Conservation (phyloP, 108 stramenopile genomes). For the Cyclotella cryptica region DNA sequence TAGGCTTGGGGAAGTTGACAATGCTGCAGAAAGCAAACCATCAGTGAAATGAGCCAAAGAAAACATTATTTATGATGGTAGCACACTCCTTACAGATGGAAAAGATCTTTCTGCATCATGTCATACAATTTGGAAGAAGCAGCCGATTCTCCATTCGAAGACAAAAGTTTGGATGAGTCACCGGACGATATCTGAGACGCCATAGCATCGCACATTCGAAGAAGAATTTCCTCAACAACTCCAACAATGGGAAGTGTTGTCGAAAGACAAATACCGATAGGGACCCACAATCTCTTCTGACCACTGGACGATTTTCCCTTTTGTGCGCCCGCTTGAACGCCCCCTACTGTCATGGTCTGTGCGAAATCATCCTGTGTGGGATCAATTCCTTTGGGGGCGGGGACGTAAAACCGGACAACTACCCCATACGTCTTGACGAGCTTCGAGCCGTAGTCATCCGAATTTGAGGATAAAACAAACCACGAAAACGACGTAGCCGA, state of each 20-base stretch:
- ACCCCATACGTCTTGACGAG: constrained; percentile 83
- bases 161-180: constrained; percentile 22
- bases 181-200: constrained; percentile 36
- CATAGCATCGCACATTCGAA: constrained; percentile 80
- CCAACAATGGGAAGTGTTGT: constrained; percentile 83
- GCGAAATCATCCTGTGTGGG: constrained; percentile 85
- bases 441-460: constrained; percentile 82
- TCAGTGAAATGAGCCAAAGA: neutral
- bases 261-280: constrained; percentile 81
- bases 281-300: constrained; percentile 76
- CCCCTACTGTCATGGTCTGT: constrained; percentile 50
- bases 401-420: constrained; percentile 84
- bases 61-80: neutral
- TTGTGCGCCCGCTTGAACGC: neutral
- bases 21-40: constrained; percentile 16
- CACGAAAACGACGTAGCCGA: constrained; percentile 87
- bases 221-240: constrained; percentile 77
- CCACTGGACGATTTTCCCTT: constrained; percentile 15
- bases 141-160: neutral
- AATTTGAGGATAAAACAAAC: constrained; percentile 87
- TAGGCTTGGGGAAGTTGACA: constrained; percentile 77
- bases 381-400: constrained; percentile 82
- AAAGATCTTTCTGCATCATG: constrained; percentile 63
- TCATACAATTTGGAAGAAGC: constrained; percentile 43
- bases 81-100: constrained; percentile 41